Percentiles rank a stretch among this genome's conserved stretches.
These are phyloP conservation scores for Pseudocohnilembus persalinus DNA, from an alignment of 169 alveolate species.

Conservation along the genomic window DNA sequence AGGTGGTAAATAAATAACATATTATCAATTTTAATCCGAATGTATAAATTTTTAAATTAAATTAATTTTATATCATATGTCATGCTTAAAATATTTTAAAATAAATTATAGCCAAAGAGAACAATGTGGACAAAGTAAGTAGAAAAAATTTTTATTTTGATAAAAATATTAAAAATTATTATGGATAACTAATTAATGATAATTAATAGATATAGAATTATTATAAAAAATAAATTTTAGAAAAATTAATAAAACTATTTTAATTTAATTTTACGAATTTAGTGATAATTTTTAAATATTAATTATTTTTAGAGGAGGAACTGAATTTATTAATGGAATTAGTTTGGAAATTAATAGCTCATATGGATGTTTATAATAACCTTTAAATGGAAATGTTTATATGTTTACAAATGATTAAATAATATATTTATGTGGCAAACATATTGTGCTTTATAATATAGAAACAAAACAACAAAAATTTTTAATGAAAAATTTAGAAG, in stretches of 20 bases:
- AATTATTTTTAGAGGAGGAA: neutral
- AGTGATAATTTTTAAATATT: too few species aligned
- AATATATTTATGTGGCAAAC: neutral
- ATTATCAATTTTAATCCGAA: too few species aligned
- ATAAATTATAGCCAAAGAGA: neutral
- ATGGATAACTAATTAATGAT: too few species aligned
- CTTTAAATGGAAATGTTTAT: neutral
- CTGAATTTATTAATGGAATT: neutral
- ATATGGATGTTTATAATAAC: neutral
- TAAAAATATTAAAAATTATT: too few species aligned
- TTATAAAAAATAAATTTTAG: too few species aligned
- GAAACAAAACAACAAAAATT: neutral
- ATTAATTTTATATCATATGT: too few species aligned
- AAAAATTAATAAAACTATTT: too few species aligned
- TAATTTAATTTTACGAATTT: too few species aligned
- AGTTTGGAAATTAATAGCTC: neutral
- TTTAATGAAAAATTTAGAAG: neutral
- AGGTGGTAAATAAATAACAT: neutral
- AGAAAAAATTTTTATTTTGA: too few species aligned
- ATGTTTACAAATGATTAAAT: neutral
- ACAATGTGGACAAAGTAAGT: neutral
- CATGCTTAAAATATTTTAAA: too few species aligned
- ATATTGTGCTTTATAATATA: neutral
- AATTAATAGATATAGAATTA: too few species aligned
- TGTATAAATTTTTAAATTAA: too few species aligned